Evolutionary conservation across 352 stramenopile species (phyloP), one percentile per base, ranked within the genome.

Genomic region (Phytophthora podocarpi): DNA sequence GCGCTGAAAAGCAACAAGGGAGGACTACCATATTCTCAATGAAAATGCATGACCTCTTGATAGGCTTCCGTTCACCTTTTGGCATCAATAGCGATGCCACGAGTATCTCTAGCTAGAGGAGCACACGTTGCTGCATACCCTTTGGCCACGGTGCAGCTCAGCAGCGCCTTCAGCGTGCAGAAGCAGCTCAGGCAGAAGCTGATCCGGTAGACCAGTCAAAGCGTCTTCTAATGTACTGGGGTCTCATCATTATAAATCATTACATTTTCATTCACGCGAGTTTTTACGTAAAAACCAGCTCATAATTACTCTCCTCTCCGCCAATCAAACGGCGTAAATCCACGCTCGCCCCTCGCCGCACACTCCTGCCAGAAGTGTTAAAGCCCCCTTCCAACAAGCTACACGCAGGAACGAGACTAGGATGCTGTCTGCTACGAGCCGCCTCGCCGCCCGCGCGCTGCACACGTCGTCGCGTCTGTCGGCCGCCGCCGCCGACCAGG

Each of bases 401-500:
- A 56, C 16, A 24, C 45, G 30, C 2, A n/a, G 32, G 15, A n/a
- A n/a, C n/a, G 9, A 58, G 39, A 28, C 16, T 16, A 67, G 24
- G 31, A 89, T 88, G 82, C 57, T 87, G 65, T 78, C 78, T 52
- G 70, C 79, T 48, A 68, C 78, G 62, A 76, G 59, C 48, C 76
- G 76, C 48, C 47, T 81, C 71, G 75, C 74, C 21, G 50, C 78
- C 48, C 83, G 82, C 69, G 72, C 82, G 52, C 67, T 88, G 42
- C 79, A 87, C 77, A 87, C 63, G 64, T 81, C 76, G 60, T 80
- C 82, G 41, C 74, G 83, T 55, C 71, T 78, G 54, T 69, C 68
- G 30, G 78, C 78, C 39, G 78, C 82, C 50, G 75, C 84, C 49
- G 75, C 80, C 51, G 70, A 85, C 11, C 64, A 76, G 54, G 62